Base-by-base conservation (phyloP, 164 flowering plant genomes). In the Warburgia ugandensis region DNA sequence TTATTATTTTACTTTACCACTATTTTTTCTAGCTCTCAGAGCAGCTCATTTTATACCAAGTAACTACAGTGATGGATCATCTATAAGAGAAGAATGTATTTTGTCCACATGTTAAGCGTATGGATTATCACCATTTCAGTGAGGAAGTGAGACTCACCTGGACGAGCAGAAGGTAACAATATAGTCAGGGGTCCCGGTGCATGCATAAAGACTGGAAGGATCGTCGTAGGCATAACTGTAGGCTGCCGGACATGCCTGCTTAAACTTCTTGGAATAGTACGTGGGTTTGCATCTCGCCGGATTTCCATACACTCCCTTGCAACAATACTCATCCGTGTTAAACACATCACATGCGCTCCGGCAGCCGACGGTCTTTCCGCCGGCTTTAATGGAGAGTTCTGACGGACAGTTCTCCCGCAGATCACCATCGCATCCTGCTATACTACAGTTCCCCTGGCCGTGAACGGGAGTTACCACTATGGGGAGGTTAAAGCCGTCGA, bases 201-300 rank as follows among this genome's bases (percentile, higher is more conserved):
- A 92, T 0, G 96, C 88, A 14, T 77, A 67, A 26, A 92, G 74
- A 39, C 96, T 86, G 29, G 77, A 65, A 0, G 95, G 94, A 59
- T 92, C 96, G 60, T 92, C 96, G 40, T 83, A 88, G 0, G 99
- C 99, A 48, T 83, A 92, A 52, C 95, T 92, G 62, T 86, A 86
- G 1, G 96, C 79, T 0, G 79, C 62, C 0, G 96, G 96, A 47
- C 99, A 92, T 0, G 84, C 91, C 1, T 67, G 50, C 69, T 88
- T 92, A 59, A 88, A 92, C 48, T 14, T 65, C 64, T 74, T 85
- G 12, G 98, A 92, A 46, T 92, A 92, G 27, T 37, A 63, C 1
- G 98, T 83, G 0, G 98, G 80, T 28, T 54, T 54, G 30, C 98
- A 92, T 0, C 73, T 63, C 1, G 28, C 47, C 1, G 97, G 48